Conservation (phyloP, 805 yeast genomes). For the Blastobotrys parvus region DNA sequence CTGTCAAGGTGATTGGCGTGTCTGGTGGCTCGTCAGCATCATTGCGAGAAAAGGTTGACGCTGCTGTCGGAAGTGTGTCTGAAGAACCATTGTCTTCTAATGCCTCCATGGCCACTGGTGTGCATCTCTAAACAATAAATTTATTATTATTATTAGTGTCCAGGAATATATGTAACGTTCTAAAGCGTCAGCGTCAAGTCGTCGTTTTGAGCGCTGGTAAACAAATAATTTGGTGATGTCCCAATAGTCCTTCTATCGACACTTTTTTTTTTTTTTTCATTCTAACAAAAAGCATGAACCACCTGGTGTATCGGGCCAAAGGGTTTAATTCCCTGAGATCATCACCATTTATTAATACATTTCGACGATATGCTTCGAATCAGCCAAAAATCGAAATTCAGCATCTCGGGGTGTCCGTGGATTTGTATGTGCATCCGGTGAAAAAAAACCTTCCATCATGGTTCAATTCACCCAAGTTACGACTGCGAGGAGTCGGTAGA, state of each 20-base stretch:
- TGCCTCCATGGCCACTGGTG: conserved; percentile 14
- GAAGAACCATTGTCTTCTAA: neutral
- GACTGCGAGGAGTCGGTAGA: conserved; percentile 44
- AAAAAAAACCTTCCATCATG: conserved; percentile 37
- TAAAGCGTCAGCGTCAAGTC: neutral
- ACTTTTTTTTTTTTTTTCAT: no score
- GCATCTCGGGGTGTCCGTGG: conserved; percentile 19
- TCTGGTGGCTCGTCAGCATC: conserved; percentile 19
- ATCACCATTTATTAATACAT: neutral
- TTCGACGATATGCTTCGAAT: conserved; percentile 2
- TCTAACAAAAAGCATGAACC: no score
- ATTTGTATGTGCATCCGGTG: conserved; percentile 46
- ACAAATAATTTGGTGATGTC: neutral
- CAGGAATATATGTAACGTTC: neutral
- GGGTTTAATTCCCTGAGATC: no score
- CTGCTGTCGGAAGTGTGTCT: conserved; percentile 15
- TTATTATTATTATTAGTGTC: neutral
- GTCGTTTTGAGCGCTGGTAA: neutral
- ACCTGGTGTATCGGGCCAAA: no score
- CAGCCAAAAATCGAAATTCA: conserved; percentile 10
- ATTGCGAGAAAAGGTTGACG: conserved; percentile 26
- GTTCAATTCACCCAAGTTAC: conserved; percentile 35
- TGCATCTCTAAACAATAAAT: conserved; percentile 9
- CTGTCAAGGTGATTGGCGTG: conserved; percentile 26
- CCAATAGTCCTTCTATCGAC: no score